phyloP scores from a whole-genome alignment of 345 rosid species.

The Euphorbia peplus region DNA sequence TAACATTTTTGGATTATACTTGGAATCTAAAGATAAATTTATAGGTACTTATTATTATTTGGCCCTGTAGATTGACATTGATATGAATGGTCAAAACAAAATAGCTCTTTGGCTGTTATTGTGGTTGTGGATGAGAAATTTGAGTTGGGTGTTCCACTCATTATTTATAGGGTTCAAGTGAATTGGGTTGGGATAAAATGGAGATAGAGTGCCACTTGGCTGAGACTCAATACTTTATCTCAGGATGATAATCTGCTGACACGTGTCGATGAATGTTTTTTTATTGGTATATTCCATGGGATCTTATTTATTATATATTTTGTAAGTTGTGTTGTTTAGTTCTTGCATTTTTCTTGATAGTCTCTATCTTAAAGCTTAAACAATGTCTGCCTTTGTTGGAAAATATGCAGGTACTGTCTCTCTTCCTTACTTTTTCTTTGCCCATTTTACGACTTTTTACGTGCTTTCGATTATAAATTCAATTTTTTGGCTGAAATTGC shows the following conservation, averaged over 20 bases:
- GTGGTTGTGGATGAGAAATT: conserved; percentile 13
- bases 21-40: too few species aligned
- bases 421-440: neutral
- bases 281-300: conserved; percentile 43
- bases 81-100: neutral
- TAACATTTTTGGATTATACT: too few species aligned
- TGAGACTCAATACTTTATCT: conserved; percentile 56
- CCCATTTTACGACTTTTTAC: neutral
- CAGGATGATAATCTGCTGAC: conserved; percentile 47
- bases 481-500: neutral
- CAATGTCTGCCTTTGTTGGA: conserved; percentile 89
- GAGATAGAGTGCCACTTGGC: conserved; percentile 41
- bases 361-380: conserved; percentile 7
- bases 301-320: conserved; percentile 34
- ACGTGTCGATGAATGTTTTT: conserved; percentile 32
- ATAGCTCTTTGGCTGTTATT: neutral
- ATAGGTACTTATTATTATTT: neutral
- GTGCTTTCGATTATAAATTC: neutral
- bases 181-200: conserved; percentile 22
- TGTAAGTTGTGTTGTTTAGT: conserved; percentile 23
- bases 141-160: conserved; percentile 27
- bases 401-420: conserved; percentile 79
- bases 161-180: neutral
- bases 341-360: conserved; percentile 36
- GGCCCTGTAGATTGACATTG: conserved; percentile 1